A percentile compares a stretch with the other conserved stretches of the same genome.
These are phyloP conservation scores for Coprinellus micaceus DNA, from an alignment of 768 basidiomycete genomes.

Conservation along the genomic window DNA sequence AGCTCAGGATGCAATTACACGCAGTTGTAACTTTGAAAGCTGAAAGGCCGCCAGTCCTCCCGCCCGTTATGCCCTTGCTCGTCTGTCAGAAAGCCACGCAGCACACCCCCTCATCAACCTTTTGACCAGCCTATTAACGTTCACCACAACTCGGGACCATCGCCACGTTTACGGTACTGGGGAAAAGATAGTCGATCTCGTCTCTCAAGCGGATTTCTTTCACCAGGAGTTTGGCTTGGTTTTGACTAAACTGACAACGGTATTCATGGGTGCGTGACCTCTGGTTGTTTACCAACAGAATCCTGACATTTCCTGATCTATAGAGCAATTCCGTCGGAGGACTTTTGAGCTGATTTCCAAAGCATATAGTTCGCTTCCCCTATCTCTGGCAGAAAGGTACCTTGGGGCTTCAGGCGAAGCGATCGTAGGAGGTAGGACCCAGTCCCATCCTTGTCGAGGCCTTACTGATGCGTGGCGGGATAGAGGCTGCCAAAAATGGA, in stretches of 20 bases:
- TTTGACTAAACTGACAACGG: slow-evolving; percentile 39
- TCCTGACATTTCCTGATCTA: slow-evolving; percentile 4
- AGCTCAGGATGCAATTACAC: no score
- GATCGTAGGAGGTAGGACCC: slow-evolving; percentile 33
- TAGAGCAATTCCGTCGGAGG: slow-evolving; percentile 58
- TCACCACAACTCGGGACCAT: slow-evolving; percentile 55
- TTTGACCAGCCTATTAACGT: slow-evolving; percentile 44
- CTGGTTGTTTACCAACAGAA: not conserved
- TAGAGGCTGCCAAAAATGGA: slow-evolving; percentile 28
- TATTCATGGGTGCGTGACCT: slow-evolving; percentile 49
- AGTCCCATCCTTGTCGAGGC: not conserved
- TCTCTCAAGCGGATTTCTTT: slow-evolving; percentile 41
- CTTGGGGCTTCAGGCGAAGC: slow-evolving; percentile 45
- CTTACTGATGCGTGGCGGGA: slow-evolving; percentile 28
- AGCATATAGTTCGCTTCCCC: slow-evolving; percentile 62
- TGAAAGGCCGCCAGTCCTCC: slow-evolving; percentile 41
- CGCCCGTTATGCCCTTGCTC: slow-evolving; percentile 54
- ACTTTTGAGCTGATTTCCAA: slow-evolving; percentile 54
- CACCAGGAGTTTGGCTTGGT: slow-evolving; percentile 44
- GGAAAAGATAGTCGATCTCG: slow-evolving; percentile 35
- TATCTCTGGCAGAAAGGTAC: slow-evolving; percentile 52
- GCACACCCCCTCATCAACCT: slow-evolving; percentile 43
- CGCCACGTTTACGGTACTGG: slow-evolving; percentile 51
- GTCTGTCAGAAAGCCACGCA: slow-evolving; percentile 48
- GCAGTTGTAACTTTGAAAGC: no score